Base-by-base conservation (phyloP, 139 green algal species). In the Closterium sp. region DNA sequence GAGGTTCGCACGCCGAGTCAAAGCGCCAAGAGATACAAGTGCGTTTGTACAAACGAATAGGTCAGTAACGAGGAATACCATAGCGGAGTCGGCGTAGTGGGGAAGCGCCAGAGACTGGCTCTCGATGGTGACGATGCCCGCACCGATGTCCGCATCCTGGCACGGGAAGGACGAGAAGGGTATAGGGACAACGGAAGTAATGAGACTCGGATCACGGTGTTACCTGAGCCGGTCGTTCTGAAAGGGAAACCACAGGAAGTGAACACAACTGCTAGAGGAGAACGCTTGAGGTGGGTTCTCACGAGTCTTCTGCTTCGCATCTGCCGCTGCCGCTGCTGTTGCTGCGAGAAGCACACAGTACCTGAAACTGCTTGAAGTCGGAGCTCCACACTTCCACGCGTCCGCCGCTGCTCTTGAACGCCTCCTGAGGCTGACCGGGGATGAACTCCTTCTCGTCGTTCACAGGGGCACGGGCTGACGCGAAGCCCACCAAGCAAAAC, bases 331-430 rank as follows among this genome's bases (percentile, higher is more conserved):
- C 12, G 12, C 10, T 10, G 64, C 12, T 66, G 35, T 90, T 19
- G 8, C 86, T 84, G 31, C 28, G 43, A 90, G n/a, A 9, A 38
- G 9, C 55, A 88, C 16, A 31, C 33, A 16, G 28, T n/a, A 91
- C 89, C 89, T 91, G 64, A n/a, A 91, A 28, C 89, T 91, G 89
- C 34, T 85, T 25, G 89, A 91, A 91, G 84, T 38, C 89, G 34
- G 34, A 32, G 84, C 64, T 90, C 89, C 89, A 91, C 25, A 91
- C 89, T 33, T 32, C 32, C 28, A 91, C 64, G 30, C 81, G 84
- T n/a, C 89, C 89, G 23, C 89, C 89, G 31, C n/a, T 34, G n/a
- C 30, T 38, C 30, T 55, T 89, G 33, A 34, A 33, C n/a, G 25
- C 28, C 21, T 88, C 66, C 69, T 34, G 34, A 10, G 64, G 89